Evolutionary conservation across 106 monocot species (phyloP).

Genomic region (Triglochin maritima): DNA sequence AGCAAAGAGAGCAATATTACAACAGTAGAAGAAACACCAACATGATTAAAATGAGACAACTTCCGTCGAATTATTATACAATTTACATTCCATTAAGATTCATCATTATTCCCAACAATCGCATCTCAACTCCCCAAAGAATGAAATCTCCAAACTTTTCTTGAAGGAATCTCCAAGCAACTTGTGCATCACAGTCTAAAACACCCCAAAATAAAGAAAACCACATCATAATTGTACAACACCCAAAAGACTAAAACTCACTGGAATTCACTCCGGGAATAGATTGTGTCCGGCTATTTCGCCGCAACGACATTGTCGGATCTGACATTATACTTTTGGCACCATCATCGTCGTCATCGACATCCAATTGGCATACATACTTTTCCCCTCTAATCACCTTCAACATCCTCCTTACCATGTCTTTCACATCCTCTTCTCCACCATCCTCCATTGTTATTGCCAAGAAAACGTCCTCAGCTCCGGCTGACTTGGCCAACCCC

Average conservation of each 20-base stretch:
- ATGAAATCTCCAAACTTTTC: no score
- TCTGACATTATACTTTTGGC: neutral
- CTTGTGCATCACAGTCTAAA: no score
- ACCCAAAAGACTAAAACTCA: conserved; percentile 5
- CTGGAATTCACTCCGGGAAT: conserved; percentile 7
- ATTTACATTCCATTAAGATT: no score
- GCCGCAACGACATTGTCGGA: neutral
- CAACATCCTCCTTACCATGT: conserved; percentile 11
- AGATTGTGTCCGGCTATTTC: neutral
- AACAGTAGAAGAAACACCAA: no score
- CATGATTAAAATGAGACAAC: no score
- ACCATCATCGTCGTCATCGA: neutral
- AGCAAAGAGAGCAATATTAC: no score
- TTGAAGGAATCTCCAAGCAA: no score
- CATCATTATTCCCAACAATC: no score
- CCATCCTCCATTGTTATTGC: conserved; percentile 14
- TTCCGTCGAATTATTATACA: no score
- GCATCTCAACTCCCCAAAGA: no score
- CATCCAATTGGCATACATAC: neutral
- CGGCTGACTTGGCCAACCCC: conserved; percentile 46
- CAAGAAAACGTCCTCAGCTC: conserved; percentile 35
- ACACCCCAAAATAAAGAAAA: no score
- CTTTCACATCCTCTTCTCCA: conserved; percentile 10
- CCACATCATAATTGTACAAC: neutral
- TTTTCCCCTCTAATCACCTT: neutral